Conservation (phyloP, 805 yeast species). For the Lipomyces japonicus region DNA sequence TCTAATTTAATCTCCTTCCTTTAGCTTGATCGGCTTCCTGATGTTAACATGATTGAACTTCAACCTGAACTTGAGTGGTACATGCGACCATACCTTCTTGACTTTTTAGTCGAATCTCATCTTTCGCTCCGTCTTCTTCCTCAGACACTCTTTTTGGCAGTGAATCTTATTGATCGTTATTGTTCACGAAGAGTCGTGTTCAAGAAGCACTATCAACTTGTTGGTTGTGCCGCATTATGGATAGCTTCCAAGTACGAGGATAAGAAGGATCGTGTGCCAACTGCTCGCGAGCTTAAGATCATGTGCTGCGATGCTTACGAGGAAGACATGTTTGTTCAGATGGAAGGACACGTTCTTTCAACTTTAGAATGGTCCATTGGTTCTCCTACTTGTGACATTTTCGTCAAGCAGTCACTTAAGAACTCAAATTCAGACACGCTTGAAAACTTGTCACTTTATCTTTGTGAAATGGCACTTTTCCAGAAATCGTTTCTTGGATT, state of each 20-base stretch:
- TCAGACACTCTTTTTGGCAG: conserved; percentile 64
- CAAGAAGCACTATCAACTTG: conserved; percentile 82
- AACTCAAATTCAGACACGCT: conserved; percentile 12
- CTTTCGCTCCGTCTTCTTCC: conserved; percentile 59
- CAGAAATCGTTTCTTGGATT: conserved; percentile 34
- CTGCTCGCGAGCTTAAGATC: conserved; percentile 64
- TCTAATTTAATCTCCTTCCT: too few species aligned
- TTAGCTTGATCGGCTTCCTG: conserved; percentile 40
- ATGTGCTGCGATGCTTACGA: conserved; percentile 66
- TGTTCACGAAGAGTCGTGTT: conserved; percentile 82
- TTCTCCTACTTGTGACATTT: conserved; percentile 57
- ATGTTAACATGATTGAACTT: conserved; percentile 63
- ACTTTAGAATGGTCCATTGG: conserved; percentile 70
- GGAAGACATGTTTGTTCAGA: conserved; percentile 60
- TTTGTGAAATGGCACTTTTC: conserved; percentile 40
- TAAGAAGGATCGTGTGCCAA: conserved; percentile 69
- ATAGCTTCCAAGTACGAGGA: conserved; percentile 81
- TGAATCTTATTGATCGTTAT: conserved; percentile 82
- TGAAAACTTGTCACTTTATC: conserved; percentile 35
- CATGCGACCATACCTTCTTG: conserved; percentile 70
- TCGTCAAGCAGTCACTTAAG: conserved; percentile 33
- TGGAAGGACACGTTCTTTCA: conserved; percentile 70
- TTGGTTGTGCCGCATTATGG: conserved; percentile 91
- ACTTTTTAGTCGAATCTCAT: conserved; percentile 67
- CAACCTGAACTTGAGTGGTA: conserved; percentile 83